These are phyloP conservation scores for Fraxinus xanthoxyloides DNA, from an alignment of 305 asterid genomes.

Conservation along the genomic window DNA sequence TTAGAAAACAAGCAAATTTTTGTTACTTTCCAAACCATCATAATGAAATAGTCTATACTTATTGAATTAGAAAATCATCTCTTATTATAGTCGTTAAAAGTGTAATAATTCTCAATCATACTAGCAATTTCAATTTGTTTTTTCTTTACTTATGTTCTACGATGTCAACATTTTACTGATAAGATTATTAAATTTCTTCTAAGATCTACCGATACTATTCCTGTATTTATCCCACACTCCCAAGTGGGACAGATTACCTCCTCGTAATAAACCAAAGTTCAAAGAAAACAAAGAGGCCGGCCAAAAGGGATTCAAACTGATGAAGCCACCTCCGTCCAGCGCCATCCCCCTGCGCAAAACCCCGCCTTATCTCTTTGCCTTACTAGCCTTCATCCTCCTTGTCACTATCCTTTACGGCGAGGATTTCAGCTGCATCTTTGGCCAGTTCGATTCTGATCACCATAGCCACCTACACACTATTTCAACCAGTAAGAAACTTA, in stretches of 20 bases:
- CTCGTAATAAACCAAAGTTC: background rate
- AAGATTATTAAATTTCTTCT: background rate
- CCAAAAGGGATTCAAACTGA: conserved; percentile 20
- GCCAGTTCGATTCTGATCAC: conserved; percentile 28
- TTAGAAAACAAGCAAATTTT: conserved; percentile 21
- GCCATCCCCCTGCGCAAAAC: conserved; percentile 41
- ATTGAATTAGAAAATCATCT: background rate
- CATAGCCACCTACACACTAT: conserved; percentile 14
- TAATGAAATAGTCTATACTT: background rate
- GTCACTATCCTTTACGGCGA: conserved; percentile 59
- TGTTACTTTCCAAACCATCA: background rate
- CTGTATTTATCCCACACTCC: background rate
- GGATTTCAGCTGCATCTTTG: conserved; percentile 38
- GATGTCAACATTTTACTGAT: background rate
- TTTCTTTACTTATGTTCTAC: background rate
- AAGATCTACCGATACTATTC: background rate
- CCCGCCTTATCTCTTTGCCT: conserved; percentile 59
- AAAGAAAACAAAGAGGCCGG: background rate
- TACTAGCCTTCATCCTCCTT: conserved; percentile 64
- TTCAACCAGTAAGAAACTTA: conserved; percentile 10
- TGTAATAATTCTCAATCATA: background rate
- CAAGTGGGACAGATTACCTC: background rate
- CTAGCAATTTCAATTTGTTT: background rate
- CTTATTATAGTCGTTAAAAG: background rate
- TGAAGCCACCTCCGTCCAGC: conserved; percentile 49